Evolutionary conservation across 108 stramenopile genomes (phyloP).

Genomic region (Pinguiococcus pyrenoidosus): DNA sequence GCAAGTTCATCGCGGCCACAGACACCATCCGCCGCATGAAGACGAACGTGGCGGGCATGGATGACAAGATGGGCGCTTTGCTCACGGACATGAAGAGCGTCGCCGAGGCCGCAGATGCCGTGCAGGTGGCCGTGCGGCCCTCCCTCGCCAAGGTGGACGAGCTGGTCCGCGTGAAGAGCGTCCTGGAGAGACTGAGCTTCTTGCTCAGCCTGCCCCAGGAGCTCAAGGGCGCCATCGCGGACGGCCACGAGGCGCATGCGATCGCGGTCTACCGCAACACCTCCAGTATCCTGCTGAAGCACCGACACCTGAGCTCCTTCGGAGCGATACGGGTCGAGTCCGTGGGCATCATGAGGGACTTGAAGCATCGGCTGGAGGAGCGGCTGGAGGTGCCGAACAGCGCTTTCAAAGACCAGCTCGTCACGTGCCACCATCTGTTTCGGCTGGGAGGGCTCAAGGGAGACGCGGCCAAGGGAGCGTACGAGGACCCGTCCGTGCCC

Average conservation of each 20-base stretch:
- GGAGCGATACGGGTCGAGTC: constrained; percentile 8
- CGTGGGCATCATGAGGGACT: neutral
- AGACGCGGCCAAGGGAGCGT: no score
- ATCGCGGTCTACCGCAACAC: constrained; percentile 7
- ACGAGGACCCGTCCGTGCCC: no score
- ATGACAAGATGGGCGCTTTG: constrained; percentile 29
- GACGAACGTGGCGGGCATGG: constrained; percentile 40
- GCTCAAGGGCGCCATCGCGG: constrained; percentile 24
- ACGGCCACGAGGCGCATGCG: constrained; percentile 9
- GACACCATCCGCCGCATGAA: constrained; percentile 76
- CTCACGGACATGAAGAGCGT: constrained; percentile 21
- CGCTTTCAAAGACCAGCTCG: no score
- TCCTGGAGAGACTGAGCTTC: constrained; percentile 41
- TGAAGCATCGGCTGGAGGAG: no score
- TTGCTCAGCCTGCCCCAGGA: constrained; percentile 41
- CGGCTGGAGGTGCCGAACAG: no score
- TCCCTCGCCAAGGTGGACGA: constrained; percentile 37
- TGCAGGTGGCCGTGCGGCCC: constrained; percentile 19
- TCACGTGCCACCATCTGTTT: no score
- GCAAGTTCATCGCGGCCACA: constrained; percentile 93
- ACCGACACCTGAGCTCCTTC: constrained; percentile 17
- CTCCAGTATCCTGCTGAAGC: constrained; percentile 4
- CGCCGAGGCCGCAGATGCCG: neutral
- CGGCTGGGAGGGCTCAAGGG: no score
- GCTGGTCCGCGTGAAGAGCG: constrained; percentile 38